Percentiles rank a stretch among this genome's conserved stretches.
Evolutionary conservation across 441 rosid species (phyloP).

Genomic region (Cnidoscolus chayamansa): DNA sequence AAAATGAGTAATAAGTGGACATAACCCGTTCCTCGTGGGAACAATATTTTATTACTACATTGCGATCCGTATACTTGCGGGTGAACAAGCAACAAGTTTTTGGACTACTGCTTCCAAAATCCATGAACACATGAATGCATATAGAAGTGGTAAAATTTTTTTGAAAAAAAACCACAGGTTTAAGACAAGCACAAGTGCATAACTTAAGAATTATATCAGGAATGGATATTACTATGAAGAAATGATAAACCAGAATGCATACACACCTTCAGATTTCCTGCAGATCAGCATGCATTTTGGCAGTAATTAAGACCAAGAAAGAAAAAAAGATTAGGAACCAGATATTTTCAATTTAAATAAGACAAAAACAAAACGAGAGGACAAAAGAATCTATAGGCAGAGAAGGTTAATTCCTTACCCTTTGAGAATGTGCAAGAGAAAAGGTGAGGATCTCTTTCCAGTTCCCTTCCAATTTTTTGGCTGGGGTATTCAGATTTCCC

Average conservation of each 20-base stretch:
- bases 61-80: no score
- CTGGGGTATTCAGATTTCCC: conserved; percentile 83
- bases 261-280: conserved; percentile 81
- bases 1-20: no score
- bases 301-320: conserved; percentile 29
- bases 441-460: conserved; percentile 90
- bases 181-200: conserved; percentile 9
- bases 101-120: conserved; percentile 2
- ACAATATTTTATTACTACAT: no score
- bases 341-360: conserved; percentile 10
- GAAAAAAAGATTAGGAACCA: conserved; percentile 16
- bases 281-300: conserved; percentile 29
- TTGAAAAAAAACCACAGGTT: background rate
- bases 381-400: conserved; percentile 4
- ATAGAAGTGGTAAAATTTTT: conserved; percentile 23
- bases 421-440: conserved; percentile 73
- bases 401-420: conserved; percentile 38
- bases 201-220: conserved; percentile 9
- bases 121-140: conserved; percentile 30
- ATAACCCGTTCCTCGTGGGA: no score
- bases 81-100: no score
- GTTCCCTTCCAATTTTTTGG: conserved; percentile 64
- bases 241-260: conserved; percentile 12
- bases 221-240: background rate
- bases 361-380: conserved; percentile 12